These are phyloP conservation scores for Streptanthus diversifolius DNA, from an alignment of 345 rosid species.

Conservation along the genomic window DNA sequence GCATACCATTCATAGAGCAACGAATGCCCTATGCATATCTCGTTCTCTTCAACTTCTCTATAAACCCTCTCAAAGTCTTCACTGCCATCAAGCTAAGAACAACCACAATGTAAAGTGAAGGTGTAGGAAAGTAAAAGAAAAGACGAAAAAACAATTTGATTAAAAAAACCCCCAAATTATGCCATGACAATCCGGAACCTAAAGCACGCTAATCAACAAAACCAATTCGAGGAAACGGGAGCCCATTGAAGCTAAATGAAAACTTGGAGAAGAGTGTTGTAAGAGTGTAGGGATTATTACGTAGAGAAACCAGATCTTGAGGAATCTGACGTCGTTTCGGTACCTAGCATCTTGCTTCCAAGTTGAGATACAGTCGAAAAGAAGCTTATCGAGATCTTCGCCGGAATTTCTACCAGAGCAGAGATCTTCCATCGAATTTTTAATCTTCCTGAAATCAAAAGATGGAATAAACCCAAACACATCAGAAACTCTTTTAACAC, in stretches of 20 bases:
- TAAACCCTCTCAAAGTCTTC: constrained; percentile 54
- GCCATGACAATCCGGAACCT: neutral
- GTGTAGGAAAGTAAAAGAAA: neutral
- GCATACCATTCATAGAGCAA: constrained; percentile 80
- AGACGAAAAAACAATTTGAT: neutral
- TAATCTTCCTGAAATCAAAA: constrained; percentile 49
- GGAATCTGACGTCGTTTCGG: constrained; percentile 78
- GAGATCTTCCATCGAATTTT: constrained; percentile 42
- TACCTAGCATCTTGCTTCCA: constrained; percentile 58
- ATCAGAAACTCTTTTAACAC: neutral
- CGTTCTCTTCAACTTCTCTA: constrained; percentile 54
- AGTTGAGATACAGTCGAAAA: constrained; percentile 46
- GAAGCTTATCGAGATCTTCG: constrained; percentile 45
- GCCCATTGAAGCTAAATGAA: neutral
- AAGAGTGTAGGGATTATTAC: constrained; percentile 36
- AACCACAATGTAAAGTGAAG: neutral
- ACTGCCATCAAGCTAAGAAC: constrained; percentile 55
- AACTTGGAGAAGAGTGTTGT: neutral
- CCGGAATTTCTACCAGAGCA: constrained; percentile 33
- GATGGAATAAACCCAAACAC: neutral
- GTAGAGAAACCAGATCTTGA: constrained; percentile 85
- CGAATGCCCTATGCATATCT: constrained; percentile 46
- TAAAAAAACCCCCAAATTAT: neutral
- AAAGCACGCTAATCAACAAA: neutral
- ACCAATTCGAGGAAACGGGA: neutral